A percentile compares a stretch with the other conserved stretches of the same genome.
phyloP scores from a whole-genome alignment of 2,329 filamentous ascomycete genomes.

The Parastagonospora avenae region DNA sequence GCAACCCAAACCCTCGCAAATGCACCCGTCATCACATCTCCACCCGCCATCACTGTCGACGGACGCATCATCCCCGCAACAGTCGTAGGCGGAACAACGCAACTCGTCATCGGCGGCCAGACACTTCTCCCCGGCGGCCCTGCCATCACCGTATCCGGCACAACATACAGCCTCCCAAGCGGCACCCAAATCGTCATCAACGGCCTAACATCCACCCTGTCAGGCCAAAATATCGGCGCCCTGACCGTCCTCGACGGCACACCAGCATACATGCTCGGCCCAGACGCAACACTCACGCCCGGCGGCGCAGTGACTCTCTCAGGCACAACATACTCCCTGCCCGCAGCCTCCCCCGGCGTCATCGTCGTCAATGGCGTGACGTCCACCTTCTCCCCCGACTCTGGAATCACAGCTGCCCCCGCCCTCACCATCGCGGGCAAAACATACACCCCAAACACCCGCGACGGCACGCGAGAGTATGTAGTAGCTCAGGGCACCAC shows the following conservation, averaged over 20 bases:
- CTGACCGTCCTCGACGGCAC: conserved; percentile 24
- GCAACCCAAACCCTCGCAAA: conserved; percentile 33
- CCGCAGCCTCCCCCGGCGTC: conserved; percentile 24
- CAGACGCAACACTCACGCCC: conserved; percentile 31
- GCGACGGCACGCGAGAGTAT: conserved; percentile 35
- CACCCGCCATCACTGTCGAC: conserved; percentile 27
- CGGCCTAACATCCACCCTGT: conserved; percentile 29
- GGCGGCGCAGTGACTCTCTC: conserved; percentile 33
- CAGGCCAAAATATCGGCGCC: conserved; percentile 10
- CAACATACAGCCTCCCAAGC: conserved; percentile 31
- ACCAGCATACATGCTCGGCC: conserved; percentile 31
- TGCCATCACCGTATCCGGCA: conserved; percentile 30
- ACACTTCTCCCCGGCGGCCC: conserved; percentile 29
- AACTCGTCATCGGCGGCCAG: conserved; percentile 24
- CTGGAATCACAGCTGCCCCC: conserved; percentile 23
- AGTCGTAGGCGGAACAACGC: conserved; percentile 29
- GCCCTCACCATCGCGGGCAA: conserved; percentile 34
- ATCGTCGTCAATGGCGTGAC: conserved; percentile 35
- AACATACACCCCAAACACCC: conserved; percentile 28
- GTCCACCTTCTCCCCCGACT: conserved; percentile 26
- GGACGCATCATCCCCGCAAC: conserved; percentile 27
- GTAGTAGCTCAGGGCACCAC: conserved; percentile 27
- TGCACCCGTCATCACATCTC: conserved; percentile 13
- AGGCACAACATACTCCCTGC: conserved; percentile 36
- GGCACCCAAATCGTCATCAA: conserved; percentile 34